Evolutionary conservation across 352 stramenopile species (phyloP), one percentile per base, ranked within the genome.

Genomic region (Pythium volutum): DNA sequence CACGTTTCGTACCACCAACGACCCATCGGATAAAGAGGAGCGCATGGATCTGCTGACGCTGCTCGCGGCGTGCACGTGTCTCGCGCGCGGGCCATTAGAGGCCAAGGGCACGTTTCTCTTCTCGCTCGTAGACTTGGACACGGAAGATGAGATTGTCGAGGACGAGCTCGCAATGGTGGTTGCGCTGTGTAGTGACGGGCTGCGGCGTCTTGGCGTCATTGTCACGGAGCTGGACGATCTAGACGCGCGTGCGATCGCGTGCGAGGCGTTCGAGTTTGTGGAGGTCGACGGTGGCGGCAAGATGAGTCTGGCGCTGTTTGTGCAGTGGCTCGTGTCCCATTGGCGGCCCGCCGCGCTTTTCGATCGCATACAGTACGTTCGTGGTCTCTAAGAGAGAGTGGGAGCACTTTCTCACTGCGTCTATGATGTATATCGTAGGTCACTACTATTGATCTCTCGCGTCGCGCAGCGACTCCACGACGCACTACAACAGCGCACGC

Each of bases 101-200:
- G 74, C 77, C 33, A 87, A 84, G 53, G 71, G 71, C 46, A 67
- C 64, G 18, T 79, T 91, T 33, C 57, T 92, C 2, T 92, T 92
- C 63, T 49, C 71, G 36, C 70, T 90, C 46, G 77, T 89, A 38
- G 83, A 90, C 56, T 66, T 92, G 45, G 81, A 92, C 55, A 79
- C 68, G 1, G 83, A 92, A 49, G 83, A 92, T 64, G 83, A 92
- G 56, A 81, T 89, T 41, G 73, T 81, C 58, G 79, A 88, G 57
- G 72, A 79, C 31, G 81, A 90, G 63, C 67, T 93, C 45, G 81
- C 77, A 25, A 72, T 93, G 49, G 58, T 88, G 4, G 68, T 93
- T n/a, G 75, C 74, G 12, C 63, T 77, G 8, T 86, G 73, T 42
- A 76, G 56, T 34, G 63, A 78, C 12, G 83, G 81, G 0, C 50